Percentiles rank a stretch among this genome's conserved stretches.
Evolutionary conservation across 805 yeast species (phyloP).

Genomic region (Ogataea polymorpha): DNA sequence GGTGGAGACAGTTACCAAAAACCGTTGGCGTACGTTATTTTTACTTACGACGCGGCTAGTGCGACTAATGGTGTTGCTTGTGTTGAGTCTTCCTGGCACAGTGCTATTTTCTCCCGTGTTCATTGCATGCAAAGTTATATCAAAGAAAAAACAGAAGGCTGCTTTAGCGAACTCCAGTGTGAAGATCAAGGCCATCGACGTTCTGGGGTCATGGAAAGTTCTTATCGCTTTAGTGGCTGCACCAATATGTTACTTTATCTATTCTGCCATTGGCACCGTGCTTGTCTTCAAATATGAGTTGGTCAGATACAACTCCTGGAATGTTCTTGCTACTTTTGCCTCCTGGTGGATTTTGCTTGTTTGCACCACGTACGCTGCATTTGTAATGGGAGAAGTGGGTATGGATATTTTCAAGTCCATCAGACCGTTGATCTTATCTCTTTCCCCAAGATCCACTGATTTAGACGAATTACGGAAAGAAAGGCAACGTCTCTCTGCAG

Average conservation of each 20-base stretch:
- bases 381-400: conserved; percentile 89
- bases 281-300: conserved; percentile 20
- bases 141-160: conserved; percentile 64
- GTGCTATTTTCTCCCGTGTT: conserved; percentile 87
- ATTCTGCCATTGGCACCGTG: conserved; percentile 58
- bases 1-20: conserved; percentile 52
- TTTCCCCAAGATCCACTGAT: conserved; percentile 50
- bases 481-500: conserved; percentile 59
- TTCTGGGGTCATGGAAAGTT: conserved; percentile 94
- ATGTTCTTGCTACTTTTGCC: conserved; percentile 35
- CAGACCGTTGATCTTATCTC: conserved; percentile 66
- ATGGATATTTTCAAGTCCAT: conserved; percentile 84
- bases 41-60: conserved; percentile 56
- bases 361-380: conserved; percentile 79
- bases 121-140: conserved; percentile 66
- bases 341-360: conserved; percentile 63
- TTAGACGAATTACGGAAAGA: conserved; percentile 55
- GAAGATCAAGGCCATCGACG: conserved; percentile 87
- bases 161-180: conserved; percentile 88
- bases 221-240: conserved; percentile 83
- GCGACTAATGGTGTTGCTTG: conserved; percentile 50
- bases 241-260: conserved; percentile 76
- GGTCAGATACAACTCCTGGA: conserved; percentile 13
- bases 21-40: conserved; percentile 46
- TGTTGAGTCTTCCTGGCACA: conserved; percentile 82